A percentile compares a stretch with the other conserved stretches of the same genome.
Evolutionary conservation across 2,329 filamentous ascomycete genomes (phyloP).

Genomic region (Penicillium sp.): DNA sequence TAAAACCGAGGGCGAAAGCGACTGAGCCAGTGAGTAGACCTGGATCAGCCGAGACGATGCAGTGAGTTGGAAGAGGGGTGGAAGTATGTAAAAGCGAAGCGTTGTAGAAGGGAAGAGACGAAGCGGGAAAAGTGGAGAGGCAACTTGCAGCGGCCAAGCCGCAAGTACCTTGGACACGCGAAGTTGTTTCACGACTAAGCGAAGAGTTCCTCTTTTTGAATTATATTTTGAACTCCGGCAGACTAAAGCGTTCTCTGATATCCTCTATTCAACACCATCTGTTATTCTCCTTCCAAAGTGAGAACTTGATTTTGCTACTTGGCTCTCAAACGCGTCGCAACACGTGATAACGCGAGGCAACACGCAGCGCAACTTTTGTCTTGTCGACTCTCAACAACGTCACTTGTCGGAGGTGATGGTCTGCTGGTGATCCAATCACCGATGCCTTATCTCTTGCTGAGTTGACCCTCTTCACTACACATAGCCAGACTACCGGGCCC

Average conservation of each 20-base stretch:
- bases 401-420: not conserved
- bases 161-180: slow-evolving; percentile 1
- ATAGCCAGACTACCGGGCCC: not conserved
- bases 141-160: slow-evolving; percentile 16
- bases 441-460: not conserved
- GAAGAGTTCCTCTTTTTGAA: too few relatives aligned
- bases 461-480: not conserved
- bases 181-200: not conserved
- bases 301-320: not conserved
- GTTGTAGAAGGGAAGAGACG: slow-evolving; percentile 11
- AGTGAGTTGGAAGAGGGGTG: slow-evolving; percentile 2
- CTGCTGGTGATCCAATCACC: not conserved
- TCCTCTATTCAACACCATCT: too few relatives aligned
- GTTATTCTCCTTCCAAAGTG: not conserved
- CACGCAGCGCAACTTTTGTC: not conserved
- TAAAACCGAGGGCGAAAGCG: slow-evolving; percentile 33
- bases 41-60: slow-evolving; percentile 46
- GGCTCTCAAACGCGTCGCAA: not conserved
- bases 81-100: slow-evolving; percentile 8
- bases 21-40: slow-evolving; percentile 51
- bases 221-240: not conserved
- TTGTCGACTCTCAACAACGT: not conserved
- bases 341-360: slow-evolving; percentile 25
- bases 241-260: not conserved
- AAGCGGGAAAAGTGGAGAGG: slow-evolving; percentile 8